A percentile compares a stretch with the other conserved stretches of the same genome.
Conservation (phyloP, 176 grass and related monocot genomes). For the Calamus simplicifolius region DNA sequence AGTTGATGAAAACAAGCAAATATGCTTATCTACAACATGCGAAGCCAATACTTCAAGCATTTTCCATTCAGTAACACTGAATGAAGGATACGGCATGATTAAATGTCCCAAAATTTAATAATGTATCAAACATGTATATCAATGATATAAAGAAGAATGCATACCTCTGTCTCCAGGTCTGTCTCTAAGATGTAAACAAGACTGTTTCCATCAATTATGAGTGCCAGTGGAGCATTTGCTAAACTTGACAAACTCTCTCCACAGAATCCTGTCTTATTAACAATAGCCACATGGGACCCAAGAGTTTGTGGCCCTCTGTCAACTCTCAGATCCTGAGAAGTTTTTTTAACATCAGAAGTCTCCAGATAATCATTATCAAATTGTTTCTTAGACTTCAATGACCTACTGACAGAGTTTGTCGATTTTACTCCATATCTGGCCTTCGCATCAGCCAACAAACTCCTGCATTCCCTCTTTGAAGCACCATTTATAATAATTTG, state of each 20-base stretch:
- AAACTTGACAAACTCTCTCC: conserved; percentile 24
- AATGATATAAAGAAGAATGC: conserved; percentile 1
- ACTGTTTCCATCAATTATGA: conserved; percentile 9
- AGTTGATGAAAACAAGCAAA: too few species aligned
- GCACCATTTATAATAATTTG: conserved; percentile 89
- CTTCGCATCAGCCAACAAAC: conserved; percentile 80
- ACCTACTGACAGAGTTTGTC: conserved; percentile 22
- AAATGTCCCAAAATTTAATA: too few species aligned
- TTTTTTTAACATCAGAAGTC: conserved; percentile 24
- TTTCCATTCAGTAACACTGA: too few species aligned
- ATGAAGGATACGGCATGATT: too few species aligned
- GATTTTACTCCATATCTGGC: conserved; percentile 56
- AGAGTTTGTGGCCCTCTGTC: conserved; percentile 29
- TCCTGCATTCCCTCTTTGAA: conserved; percentile 77
- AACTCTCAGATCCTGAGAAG: conserved; percentile 30
- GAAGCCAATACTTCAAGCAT: too few species aligned
- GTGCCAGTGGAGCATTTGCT: conserved; percentile 45
- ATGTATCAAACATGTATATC: too few species aligned
- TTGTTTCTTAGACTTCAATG: conserved; percentile 11
- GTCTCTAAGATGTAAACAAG: conserved; percentile 25
- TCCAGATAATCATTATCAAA: conserved; percentile 26
- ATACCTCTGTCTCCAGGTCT: conserved; percentile 89
- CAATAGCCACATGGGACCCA: conserved; percentile 29
- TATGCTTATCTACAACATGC: too few species aligned
- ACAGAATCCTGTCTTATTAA: conserved; percentile 22